Evolutionary conservation across 345 rosid genomes (phyloP).

Genomic region (Salix brachista): DNA sequence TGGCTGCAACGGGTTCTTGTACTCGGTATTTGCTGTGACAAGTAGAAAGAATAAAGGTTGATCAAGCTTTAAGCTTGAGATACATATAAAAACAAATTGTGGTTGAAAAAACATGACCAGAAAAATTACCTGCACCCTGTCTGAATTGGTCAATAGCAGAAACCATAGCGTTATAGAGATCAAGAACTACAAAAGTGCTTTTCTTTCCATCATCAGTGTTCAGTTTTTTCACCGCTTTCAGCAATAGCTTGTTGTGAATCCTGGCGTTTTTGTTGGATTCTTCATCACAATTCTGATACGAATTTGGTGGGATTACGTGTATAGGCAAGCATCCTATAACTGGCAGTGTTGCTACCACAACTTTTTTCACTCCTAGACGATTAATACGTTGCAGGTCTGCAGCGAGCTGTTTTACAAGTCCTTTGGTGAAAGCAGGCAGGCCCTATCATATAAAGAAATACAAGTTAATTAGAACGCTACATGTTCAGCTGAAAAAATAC

Average conservation of each 20-base stretch:
- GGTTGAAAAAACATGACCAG: neutral
- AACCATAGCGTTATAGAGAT: conserved; percentile 26
- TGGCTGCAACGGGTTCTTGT: neutral
- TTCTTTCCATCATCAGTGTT: conserved; percentile 14
- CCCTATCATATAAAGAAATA: too few species aligned
- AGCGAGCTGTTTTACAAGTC: too few species aligned
- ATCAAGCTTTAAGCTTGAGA: neutral
- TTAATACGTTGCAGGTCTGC: too few species aligned
- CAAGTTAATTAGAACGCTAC: too few species aligned
- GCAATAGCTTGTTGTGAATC: too few species aligned
- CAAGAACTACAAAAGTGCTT: conserved; percentile 11
- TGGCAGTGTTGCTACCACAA: too few species aligned
- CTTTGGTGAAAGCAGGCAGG: too few species aligned
- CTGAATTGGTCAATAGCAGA: conserved; percentile 9
- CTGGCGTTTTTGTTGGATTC: too few species aligned
- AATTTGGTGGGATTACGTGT: neutral
- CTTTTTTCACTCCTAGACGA: too few species aligned
- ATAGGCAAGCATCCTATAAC: conserved; percentile 29
- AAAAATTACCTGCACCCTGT: conserved; percentile 8
- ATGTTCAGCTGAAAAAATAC: too few species aligned
- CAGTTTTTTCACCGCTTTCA: neutral
- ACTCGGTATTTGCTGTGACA: neutral
- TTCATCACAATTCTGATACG: conserved; percentile 22
- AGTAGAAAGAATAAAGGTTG: too few species aligned
- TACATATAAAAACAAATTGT: neutral